Conservation (phyloP, 83 land plant species). For the Picea mariana region DNA sequence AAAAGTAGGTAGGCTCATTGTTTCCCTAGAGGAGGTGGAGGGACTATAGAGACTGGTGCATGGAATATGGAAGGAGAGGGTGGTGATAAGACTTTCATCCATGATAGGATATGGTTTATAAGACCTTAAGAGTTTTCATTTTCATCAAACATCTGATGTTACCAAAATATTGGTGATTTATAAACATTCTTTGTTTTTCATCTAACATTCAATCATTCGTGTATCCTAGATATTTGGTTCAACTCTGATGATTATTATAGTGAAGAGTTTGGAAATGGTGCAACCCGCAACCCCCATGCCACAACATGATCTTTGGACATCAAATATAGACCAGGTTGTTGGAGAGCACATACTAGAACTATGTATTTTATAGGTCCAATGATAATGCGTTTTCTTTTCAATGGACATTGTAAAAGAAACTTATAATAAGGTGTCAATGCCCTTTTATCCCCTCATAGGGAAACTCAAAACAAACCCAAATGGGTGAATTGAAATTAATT, state of each 20-base stretch:
- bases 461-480: conserved; percentile 23
- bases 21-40: too few species aligned
- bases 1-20: too few species aligned
- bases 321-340: conserved; percentile 27
- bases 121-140: too few species aligned
- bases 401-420: conserved; percentile 26
- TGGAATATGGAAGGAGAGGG: too few species aligned
- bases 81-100: too few species aligned
- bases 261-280: conserved; percentile 36
- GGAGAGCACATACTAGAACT: conserved; percentile 37
- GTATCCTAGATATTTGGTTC: background rate
- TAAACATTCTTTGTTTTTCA: too few species aligned
- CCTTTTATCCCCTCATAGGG: conserved; percentile 50
- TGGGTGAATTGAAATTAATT: conserved; percentile 34
- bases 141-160: too few species aligned
- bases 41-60: too few species aligned
- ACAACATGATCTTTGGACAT: conserved; percentile 19
- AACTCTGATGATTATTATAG: conserved; percentile 34
- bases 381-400: conserved; percentile 16
- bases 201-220: too few species aligned
- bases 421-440: conserved; percentile 32
- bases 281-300: conserved; percentile 63
- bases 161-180: too few species aligned
- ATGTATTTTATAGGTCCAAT: conserved; percentile 36
- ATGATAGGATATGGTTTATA: too few species aligned